Evolutionary conservation across 2,329 filamentous ascomycete species (phyloP), one percentile per base, ranked within the genome.

Genomic region (Geoglossum cookeanum): DNA sequence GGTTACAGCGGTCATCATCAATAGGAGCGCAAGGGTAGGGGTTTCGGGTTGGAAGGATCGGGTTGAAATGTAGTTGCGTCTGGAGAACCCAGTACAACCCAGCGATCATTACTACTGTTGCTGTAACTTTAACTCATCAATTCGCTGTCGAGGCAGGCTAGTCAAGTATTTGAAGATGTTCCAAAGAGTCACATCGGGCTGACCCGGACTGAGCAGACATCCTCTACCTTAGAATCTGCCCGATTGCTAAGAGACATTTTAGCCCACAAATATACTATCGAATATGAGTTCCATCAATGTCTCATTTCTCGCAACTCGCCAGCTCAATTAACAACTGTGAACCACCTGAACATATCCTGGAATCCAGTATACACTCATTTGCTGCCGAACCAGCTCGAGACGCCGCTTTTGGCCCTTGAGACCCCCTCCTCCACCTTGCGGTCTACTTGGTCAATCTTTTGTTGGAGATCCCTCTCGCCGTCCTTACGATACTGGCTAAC

Each of bases 331-430:
- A 22, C n/a, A 22, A 22, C n/a, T 11, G 2, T 45, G 9, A 22
- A 3, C 42, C 4, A 22, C 42, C n/a, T 45, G 13, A 42, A 15
- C 48, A 52, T 8, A 52, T 9, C 15, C 15, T n/a, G 6, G 9
- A 39, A 22, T n/a, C n/a, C n/a, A n/a, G n/a, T n/a, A n/a, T n/a
- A n/a, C 53, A 13, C 55, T 58, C 30, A 79, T 61, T 78, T 74
- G 56, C 78, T 78, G 58, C 88, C 84, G 66, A 96, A 94, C 90
- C 89, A 96, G 68, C 85, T 79, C 47, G 84, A 86, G 64, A 94
- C 70, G 61, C 85, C 84, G 65, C 81, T 80, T 81, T 95, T 95
- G 49, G 88, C 85, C 75, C 95, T 85, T 55, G 81, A 71, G 3
- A 88, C 81, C 62, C 82, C 81, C 62, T 86, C 75, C 74, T 90